These are phyloP conservation scores for Myrica gale DNA, from an alignment of 306 rosid species.

Conservation along the genomic window DNA sequence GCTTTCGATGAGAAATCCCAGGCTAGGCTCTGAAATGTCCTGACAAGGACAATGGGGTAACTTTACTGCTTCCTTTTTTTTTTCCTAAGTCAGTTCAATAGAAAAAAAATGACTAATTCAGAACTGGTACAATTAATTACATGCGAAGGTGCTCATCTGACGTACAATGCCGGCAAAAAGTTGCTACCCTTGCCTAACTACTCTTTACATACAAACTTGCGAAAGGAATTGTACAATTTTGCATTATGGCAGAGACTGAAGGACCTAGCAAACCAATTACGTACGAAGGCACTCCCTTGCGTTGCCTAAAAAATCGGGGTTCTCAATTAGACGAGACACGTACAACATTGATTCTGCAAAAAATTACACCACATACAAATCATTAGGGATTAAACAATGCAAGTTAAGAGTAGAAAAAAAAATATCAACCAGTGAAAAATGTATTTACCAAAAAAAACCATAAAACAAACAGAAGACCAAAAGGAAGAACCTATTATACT, in stretches of 20 bases:
- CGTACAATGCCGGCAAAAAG: slow-evolving; percentile 34
- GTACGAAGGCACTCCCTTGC: slow-evolving; percentile 45
- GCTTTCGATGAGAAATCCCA: neutral
- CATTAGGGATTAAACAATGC: slow-evolving; percentile 31
- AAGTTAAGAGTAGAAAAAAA: slow-evolving; percentile 3
- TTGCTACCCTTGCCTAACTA: slow-evolving; percentile 46
- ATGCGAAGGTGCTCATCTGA: slow-evolving; percentile 22
- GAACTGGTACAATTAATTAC: slow-evolving; percentile 12
- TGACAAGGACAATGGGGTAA: neutral
- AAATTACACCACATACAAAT: slow-evolving; percentile 23
- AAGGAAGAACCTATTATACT: no score
- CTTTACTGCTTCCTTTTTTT: no score
- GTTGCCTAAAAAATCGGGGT: slow-evolving; percentile 51
- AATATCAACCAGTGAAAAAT: neutral
- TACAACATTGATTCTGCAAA: slow-evolving; percentile 63
- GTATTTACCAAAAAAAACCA: no score
- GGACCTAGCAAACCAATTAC: slow-evolving; percentile 41
- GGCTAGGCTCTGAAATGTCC: neutral
- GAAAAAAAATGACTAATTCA: neutral
- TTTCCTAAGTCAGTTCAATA: no score
- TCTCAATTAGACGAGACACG: slow-evolving; percentile 49
- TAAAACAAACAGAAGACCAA: no score
- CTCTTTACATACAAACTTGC: slow-evolving; percentile 56
- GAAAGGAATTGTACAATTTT: slow-evolving; percentile 41
- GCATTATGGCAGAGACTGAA: slow-evolving; percentile 29